These are phyloP conservation scores for Inga laurina DNA, from an alignment of 306 rosid genomes.

Conservation along the genomic window DNA sequence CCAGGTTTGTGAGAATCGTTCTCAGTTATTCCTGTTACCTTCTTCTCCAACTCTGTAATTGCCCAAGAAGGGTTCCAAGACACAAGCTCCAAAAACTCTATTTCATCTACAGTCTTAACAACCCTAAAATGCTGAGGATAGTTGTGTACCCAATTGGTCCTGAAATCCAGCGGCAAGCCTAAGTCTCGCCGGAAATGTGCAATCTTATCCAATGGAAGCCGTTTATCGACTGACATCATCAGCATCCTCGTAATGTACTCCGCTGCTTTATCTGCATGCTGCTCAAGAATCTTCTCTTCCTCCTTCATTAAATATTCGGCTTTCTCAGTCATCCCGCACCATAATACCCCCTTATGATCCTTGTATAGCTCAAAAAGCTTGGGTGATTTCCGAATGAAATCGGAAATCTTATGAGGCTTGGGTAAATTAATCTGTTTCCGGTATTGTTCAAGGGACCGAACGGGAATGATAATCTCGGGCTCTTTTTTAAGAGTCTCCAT, in stretches of 20 bases:
- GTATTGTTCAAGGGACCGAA: conserved; percentile 55
- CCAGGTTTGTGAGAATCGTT: conserved; percentile 25
- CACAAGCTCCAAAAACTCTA: conserved; percentile 79
- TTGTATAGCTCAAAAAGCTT: conserved; percentile 53
- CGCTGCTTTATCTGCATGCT: conserved; percentile 58
- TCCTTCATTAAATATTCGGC: conserved; percentile 52
- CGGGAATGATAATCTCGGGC: conserved; percentile 72
- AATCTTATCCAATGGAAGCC: conserved; percentile 55
- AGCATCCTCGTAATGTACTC: conserved; percentile 71
- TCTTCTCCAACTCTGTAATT: conserved; percentile 81
- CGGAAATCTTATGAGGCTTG: conserved; percentile 69
- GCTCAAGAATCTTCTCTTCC: conserved; percentile 43
- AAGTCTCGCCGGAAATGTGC: conserved; percentile 24
- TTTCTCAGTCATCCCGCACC: conserved; percentile 64
- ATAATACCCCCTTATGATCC: conserved; percentile 47
- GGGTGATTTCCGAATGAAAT: conserved; percentile 56
- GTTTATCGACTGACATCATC: conserved; percentile 73
- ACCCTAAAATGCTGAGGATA: conserved; percentile 66
- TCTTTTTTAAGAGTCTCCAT: conserved; percentile 68
- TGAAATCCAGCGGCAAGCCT: conserved; percentile 21
- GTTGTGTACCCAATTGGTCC: conserved; percentile 57
- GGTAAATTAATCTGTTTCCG: conserved; percentile 72
- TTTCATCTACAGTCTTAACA: conserved; percentile 51
- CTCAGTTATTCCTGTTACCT: conserved; percentile 38
- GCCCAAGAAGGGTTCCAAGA: conserved; percentile 83